These are phyloP conservation scores for Aspergillus arachidicola DNA, from an alignment of 2,329 filamentous ascomycete genomes.

Conservation along the genomic window DNA sequence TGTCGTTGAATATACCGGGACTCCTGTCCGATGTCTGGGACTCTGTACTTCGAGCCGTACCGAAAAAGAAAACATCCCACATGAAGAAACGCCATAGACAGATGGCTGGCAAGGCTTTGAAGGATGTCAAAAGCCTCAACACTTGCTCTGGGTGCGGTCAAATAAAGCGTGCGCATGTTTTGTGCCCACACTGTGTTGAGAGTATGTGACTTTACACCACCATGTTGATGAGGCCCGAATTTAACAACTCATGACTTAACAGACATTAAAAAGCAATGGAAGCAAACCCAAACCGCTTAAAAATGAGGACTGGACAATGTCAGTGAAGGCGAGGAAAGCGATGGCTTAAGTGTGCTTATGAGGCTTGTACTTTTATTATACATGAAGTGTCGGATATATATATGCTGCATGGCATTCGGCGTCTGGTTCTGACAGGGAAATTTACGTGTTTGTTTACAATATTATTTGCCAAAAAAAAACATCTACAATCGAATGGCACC, in stretches of 20 bases:
- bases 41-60: constrained; percentile 84
- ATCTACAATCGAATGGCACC: background rate
- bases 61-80: constrained; percentile 98
- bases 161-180: constrained; percentile 81
- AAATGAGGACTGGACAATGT: constrained; percentile 8
- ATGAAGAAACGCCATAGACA: constrained; percentile 92
- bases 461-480: background rate
- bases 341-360: constrained; percentile 6
- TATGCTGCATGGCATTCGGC: constrained; percentile 41
- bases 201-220: constrained; percentile 58
- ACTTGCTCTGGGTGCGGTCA: constrained; percentile 88
- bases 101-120: constrained; percentile 91
- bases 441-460: constrained; percentile 17
- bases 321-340: constrained; percentile 7
- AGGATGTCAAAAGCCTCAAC: constrained; percentile 85
- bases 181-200: constrained; percentile 84
- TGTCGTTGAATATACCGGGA: constrained; percentile 65
- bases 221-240: background rate
- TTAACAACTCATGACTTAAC: constrained; percentile 10
- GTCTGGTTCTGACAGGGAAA: constrained; percentile 34
- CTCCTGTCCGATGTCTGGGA: constrained; percentile 89
- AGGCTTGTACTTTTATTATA: constrained; percentile 27
- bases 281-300: constrained; percentile 35
- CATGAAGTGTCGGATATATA: constrained; percentile 32
- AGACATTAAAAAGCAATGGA: constrained; percentile 53